Conservation (phyloP, 441 rosid genomes). For the Erodium chrysanthum region DNA sequence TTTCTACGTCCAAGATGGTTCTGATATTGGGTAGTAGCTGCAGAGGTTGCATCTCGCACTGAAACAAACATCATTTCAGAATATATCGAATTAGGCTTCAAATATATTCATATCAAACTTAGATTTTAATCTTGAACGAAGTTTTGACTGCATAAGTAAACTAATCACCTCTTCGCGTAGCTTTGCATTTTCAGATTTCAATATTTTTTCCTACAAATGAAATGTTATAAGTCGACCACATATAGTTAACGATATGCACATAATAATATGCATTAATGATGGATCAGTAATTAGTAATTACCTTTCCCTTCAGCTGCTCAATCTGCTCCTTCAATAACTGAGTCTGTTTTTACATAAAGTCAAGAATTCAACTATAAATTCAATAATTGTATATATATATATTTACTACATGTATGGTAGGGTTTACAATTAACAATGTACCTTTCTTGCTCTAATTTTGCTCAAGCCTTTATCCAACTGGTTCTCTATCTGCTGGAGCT, state of each 20-base stretch:
- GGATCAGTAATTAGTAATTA: conserved; percentile 20
- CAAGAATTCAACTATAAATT: background rate
- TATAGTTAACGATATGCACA: no score
- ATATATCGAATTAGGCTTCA: no score
- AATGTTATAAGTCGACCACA: background rate
- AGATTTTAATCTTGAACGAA: no score
- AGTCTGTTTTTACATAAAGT: conserved; percentile 29
- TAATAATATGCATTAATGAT: no score
- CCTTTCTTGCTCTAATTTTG: conserved; percentile 72
- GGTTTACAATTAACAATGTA: conserved; percentile 13
- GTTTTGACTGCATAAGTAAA: background rate
- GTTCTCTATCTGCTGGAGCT: conserved; percentile 52
- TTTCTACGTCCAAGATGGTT: conserved; percentile 15
- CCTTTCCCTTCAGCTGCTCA: conserved; percentile 55
- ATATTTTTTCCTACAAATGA: conserved; percentile 14
- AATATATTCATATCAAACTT: no score
- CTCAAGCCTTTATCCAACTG: conserved; percentile 61
- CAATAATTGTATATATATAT: no score
- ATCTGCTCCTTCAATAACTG: conserved; percentile 46
- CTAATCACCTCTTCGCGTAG: conserved; percentile 14
- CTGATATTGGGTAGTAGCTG: no score
- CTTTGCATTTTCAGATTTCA: conserved; percentile 15
- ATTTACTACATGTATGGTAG: background rate
- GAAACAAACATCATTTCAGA: background rate
- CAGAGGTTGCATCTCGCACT: background rate